phyloP scores from a whole-genome alignment of 306 rosid genomes.

The Spatholobus suberectus region DNA sequence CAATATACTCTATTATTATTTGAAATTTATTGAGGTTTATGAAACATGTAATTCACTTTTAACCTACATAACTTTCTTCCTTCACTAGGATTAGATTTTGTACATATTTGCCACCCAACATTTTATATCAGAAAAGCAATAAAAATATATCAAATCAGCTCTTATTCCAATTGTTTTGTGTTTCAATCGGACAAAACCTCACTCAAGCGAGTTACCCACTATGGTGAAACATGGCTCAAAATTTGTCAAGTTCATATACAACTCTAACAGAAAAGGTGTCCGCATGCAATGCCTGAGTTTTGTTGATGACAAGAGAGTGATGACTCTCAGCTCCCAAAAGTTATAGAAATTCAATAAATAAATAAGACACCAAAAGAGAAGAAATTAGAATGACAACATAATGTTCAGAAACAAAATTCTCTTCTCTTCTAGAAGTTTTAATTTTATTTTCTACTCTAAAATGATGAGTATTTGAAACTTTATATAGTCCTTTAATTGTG shows the following conservation, averaged over 20 bases:
- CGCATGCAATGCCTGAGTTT: neutral
- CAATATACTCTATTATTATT: neutral
- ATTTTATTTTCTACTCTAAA: neutral
- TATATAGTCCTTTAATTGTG: neutral
- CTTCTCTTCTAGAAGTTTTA: neutral
- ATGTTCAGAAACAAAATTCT: neutral
- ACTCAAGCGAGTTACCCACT: neutral
- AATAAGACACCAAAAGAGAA: neutral
- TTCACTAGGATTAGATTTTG: neutral
- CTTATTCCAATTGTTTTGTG: neutral
- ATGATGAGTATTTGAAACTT: neutral
- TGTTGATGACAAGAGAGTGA: neutral
- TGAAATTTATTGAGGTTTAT: neutral
- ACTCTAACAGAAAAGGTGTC: neutral
- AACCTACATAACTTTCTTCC: neutral
- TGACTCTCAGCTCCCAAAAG: neutral
- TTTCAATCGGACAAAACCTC: neutral
- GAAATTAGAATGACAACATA: neutral
- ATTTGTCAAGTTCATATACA: neutral
- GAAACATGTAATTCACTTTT: neutral
- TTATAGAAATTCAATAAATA: neutral
- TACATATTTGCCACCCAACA: too few relatives aligned
- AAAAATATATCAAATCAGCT: neutral
- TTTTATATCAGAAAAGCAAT: neutral
- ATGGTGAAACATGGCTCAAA: neutral